Base-by-base conservation (phyloP, 2,329 filamentous ascomycete species). In the Trichoderma arundinaceum region DNA sequence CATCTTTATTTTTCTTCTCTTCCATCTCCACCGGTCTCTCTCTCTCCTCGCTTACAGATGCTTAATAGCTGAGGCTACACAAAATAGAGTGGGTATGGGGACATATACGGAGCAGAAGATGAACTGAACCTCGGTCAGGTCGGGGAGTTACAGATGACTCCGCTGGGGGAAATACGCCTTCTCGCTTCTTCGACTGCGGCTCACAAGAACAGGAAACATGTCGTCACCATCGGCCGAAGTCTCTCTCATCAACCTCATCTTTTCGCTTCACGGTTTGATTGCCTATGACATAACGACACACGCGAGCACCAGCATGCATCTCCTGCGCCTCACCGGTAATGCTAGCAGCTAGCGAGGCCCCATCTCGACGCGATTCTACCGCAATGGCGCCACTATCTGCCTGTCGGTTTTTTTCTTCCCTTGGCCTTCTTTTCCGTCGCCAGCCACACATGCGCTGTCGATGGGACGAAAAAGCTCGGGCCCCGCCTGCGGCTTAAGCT, bases 271-370 rank as follows among this genome's bases (percentile, higher is more conserved):
- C 35, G 35, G 35, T 28, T 28, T 28, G 22, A 28, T 28, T 28
- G 28, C 48, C 48, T 51, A 33, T 51, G 49, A 53, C 33, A 53
- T 53, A 53, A 28, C 4, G 4, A 28, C 22, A 28, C 22, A 28
- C 22, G 22, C 22, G 22, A 28, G 22, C 22, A 28, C 22, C 22
- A 28, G 32, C n/a, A 44, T 51, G 57, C 44, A 51, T 39, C 9
- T 53, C 60, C 60, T 63, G 60, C 60, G 48, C 48, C 60, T 63
- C 60, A 44, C 17, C 60, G n/a, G 39, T 28, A 28, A 28, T 28
- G 22, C 22, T 28, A 28, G 22, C 22, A 28, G 46, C 22, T 10
- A 15, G 49, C 32, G 38, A 28, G 39, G 60, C 38, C 48, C 8
- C 56, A 59, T 46, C n/a, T 59, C 56, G 28, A 22, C 35, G 7